A percentile compares a stretch with the other conserved stretches of the same genome.
phyloP scores from a whole-genome alignment of 2,329 filamentous ascomycete genomes.

The Aspergillus calidoustus region DNA sequence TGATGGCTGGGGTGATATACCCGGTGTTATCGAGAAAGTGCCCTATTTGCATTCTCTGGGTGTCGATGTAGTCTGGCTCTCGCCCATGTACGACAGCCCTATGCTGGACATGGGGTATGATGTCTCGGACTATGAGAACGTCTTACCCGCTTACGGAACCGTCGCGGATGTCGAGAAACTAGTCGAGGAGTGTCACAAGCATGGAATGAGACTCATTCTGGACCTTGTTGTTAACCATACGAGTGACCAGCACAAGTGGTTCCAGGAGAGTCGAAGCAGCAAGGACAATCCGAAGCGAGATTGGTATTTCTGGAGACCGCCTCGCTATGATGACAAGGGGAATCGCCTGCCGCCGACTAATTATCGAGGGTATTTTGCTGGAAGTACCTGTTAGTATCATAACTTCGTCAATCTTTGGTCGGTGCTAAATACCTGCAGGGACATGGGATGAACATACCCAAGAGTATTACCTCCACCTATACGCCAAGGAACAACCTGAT shows the following conservation, averaged over 20 bases:
- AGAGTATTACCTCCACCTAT: slow-evolving; percentile 78
- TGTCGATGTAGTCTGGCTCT: slow-evolving; percentile 62
- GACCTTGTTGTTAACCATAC: slow-evolving; percentile 82
- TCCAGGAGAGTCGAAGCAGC: slow-evolving; percentile 66
- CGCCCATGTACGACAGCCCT: slow-evolving; percentile 55
- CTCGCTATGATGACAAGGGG: slow-evolving; percentile 58
- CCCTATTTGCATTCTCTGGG: slow-evolving; percentile 67
- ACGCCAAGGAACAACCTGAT: slow-evolving; percentile 75
- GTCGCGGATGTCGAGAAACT: slow-evolving; percentile 66
- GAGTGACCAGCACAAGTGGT: slow-evolving; percentile 72
- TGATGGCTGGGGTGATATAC: slow-evolving; percentile 66
- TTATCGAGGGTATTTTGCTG: slow-evolving; percentile 55
- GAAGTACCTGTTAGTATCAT: slow-evolving; percentile 48
- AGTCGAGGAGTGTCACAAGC: slow-evolving; percentile 61
- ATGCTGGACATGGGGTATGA: slow-evolving; percentile 60
- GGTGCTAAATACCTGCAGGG: background rate
- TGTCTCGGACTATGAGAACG: slow-evolving; percentile 64
- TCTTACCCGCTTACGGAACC: slow-evolving; percentile 66
- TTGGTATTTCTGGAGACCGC: slow-evolving; percentile 67
- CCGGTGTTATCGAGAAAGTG: slow-evolving; percentile 65
- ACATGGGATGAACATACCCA: slow-evolving; percentile 50
- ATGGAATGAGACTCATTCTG: slow-evolving; percentile 71
- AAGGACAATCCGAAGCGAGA: slow-evolving; percentile 62
- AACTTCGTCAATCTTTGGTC: background rate
- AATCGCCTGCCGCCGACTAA: slow-evolving; percentile 73